Evolutionary conservation across 2,329 filamentous ascomycete species (phyloP).

Genomic region (Pyrenophora tritici-repentis): DNA sequence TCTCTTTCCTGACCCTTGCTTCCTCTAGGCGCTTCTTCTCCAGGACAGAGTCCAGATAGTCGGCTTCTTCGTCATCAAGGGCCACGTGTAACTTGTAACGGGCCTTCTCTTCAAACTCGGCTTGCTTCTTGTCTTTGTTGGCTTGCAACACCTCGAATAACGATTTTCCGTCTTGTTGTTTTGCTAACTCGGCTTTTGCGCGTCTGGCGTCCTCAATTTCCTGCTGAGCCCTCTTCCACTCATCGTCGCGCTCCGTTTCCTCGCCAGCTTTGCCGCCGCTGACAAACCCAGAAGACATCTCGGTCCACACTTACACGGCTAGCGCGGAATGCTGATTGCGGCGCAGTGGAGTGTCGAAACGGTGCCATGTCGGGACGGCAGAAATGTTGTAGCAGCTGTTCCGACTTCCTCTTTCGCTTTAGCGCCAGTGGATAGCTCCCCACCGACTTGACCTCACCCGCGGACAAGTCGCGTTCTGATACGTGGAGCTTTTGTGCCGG

Average conservation of each 20-base stretch:
- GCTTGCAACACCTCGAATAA: constrained; percentile 78
- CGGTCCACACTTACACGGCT: constrained; percentile 14
- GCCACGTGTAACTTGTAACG: constrained; percentile 77
- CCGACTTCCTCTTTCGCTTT: constrained; percentile 13
- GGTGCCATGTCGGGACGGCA: constrained; percentile 5
- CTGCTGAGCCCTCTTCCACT: constrained; percentile 68
- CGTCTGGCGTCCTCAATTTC: constrained; percentile 66
- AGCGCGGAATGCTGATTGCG: constrained; percentile 13
- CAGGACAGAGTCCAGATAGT: constrained; percentile 68
- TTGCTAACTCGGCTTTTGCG: constrained; percentile 58
- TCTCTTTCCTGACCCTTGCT: constrained; percentile 62
- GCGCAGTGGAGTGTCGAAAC: not conserved
- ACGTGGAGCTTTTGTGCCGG: constrained; percentile 14
- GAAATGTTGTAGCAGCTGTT: constrained; percentile 5
- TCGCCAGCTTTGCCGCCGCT: constrained; percentile 56
- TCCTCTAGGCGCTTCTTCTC: constrained; percentile 63
- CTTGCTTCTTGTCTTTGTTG: constrained; percentile 87
- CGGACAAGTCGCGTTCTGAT: constrained; percentile 13
- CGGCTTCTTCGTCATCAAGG: constrained; percentile 78
- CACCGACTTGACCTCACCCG: constrained; percentile 10
- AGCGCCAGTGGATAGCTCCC: constrained; percentile 7
- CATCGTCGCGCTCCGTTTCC: constrained; percentile 52
- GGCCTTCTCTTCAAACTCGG: constrained; percentile 75
- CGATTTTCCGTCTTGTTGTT: constrained; percentile 61
- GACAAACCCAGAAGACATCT: constrained; percentile 58